Evolutionary conservation across 176 grass and related monocot species (phyloP).

Genomic region (Elymus sibiricus): DNA sequence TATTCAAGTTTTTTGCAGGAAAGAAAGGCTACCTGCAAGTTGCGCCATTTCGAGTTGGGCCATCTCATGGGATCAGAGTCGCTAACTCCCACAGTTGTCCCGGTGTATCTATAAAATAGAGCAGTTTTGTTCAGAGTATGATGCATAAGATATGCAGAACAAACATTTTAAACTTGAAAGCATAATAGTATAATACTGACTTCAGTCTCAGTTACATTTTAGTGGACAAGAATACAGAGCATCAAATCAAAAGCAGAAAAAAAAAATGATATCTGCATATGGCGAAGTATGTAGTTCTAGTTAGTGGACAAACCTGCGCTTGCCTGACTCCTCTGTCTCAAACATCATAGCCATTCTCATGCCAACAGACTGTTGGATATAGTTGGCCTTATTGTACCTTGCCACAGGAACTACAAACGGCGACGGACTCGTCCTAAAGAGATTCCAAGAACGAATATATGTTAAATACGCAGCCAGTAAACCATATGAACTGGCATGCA

Average conservation of each 20-base stretch:
- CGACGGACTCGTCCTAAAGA: slow-evolving; percentile 75
- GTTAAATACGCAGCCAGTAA: slow-evolving; percentile 19
- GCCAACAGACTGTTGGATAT: slow-evolving; percentile 80
- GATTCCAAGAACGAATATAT: neutral
- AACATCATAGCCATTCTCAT: slow-evolving; percentile 99
- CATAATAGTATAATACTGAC: neutral
- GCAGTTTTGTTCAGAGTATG: neutral
- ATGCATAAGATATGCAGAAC: neutral
- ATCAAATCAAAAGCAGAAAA: slow-evolving; percentile 4
- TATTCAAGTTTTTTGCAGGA: neutral
- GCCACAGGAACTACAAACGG: slow-evolving; percentile 84
- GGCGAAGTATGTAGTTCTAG: neutral
- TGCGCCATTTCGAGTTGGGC: slow-evolving; percentile 98
- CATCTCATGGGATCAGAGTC: slow-evolving; percentile 89
- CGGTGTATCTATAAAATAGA: slow-evolving; percentile 66
- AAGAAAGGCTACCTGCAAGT: slow-evolving; percentile 58
- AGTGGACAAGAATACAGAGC: neutral
- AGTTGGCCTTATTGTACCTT: slow-evolving; percentile 74
- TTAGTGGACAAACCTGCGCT: slow-evolving; percentile 62
- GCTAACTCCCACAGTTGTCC: slow-evolving; percentile 65
- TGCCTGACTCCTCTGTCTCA: slow-evolving; percentile 95
- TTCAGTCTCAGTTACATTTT: neutral
- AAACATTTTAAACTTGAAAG: neutral
- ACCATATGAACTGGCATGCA: neutral
- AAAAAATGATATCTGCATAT: neutral